Evolutionary conservation across 768 basidiomycete genomes (phyloP).

Genomic region (Lactarius hengduanensis): DNA sequence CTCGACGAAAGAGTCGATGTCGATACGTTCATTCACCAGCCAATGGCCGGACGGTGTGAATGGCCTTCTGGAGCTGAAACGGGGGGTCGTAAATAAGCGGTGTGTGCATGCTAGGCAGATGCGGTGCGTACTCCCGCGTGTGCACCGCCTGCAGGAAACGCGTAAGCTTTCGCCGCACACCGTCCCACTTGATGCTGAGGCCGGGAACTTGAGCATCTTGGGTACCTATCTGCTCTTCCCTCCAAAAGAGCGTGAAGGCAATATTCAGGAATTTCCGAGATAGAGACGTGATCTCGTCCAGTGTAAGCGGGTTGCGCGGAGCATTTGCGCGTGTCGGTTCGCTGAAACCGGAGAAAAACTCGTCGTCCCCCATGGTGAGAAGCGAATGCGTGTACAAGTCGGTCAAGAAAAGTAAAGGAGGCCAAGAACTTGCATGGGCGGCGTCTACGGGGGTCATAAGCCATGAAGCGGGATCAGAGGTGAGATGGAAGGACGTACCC

Average conservation of each 20-base stretch:
- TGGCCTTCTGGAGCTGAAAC: constrained; percentile 68
- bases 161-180: constrained; percentile 73
- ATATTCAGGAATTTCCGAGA: constrained; percentile 80
- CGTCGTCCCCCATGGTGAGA: constrained; percentile 93
- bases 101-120: background rate
- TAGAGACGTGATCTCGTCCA: constrained; percentile 79
- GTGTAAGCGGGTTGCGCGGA: constrained; percentile 68
- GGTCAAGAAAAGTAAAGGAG: constrained; percentile 70
- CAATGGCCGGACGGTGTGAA: constrained; percentile 87
- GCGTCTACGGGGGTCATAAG: constrained; percentile 39
- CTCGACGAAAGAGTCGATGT: constrained; percentile 73
- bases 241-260: constrained; percentile 77
- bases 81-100: constrained; percentile 16
- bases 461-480: background rate
- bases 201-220: constrained; percentile 45
- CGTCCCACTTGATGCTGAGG: constrained; percentile 54
- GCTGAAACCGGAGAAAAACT: constrained; percentile 67
- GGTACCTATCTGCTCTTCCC: constrained; percentile 47
- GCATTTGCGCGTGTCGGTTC: constrained; percentile 30
- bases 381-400: constrained; percentile 84
- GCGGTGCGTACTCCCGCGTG: constrained; percentile 72
- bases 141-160: constrained; percentile 78
- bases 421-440: constrained; percentile 50
- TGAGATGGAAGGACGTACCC: constrained; percentile 37
- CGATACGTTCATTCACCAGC: constrained; percentile 64